Base-by-base conservation (phyloP, 768 basidiomycete species). In the Nevesoporus exiguus region DNA sequence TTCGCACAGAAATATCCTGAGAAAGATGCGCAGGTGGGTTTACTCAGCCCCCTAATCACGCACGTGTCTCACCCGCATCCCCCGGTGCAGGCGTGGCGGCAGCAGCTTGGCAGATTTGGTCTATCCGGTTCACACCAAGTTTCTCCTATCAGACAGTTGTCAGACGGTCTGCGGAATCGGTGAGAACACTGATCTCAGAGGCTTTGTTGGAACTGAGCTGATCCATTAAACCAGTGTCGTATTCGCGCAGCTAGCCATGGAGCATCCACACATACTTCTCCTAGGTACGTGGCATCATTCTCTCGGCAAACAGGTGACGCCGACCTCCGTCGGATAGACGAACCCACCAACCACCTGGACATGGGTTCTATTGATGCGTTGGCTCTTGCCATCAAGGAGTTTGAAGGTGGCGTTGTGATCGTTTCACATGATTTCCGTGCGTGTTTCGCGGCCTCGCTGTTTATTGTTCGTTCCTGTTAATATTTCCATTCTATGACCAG, bases 341-440 rank as follows among this genome's bases (percentile, higher is more conserved):
- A 96, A 73, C 93, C 95, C 47, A 98, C 94, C 37, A 98, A 97
- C 71, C 94, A 98, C 73, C 82, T 97, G 80, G 94, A 97, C 70
- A 96, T 97, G 96, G 87, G 83, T 60, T 95, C 93, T 27, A 99
- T 99, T 71, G 96, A 98, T 69, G 96, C 97, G 1, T 83, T 99
- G 45, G 97, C 97, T 7, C 71, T 73, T 24, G 96, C 97, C 47
- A 98, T 99, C 80, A 97, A 96, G 72, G 91, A 90, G 67, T 99
- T 92, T 70, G 88, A 91, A 66, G 97, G 97, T 55, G 96, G 97
- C 65, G 97, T 99, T 37, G 97, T 98, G 62, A 98, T 99, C 69
- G 97, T 99, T 59, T 98, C 95, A 45, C 97, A 98, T 77, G 96
- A 99, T 74, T 99, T 99, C 89, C 90, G 96, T 91, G 63, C 61